phyloP scores from a whole-genome alignment of 1,139 yeast genomes.

The Blastobotrys arbuscula region DNA sequence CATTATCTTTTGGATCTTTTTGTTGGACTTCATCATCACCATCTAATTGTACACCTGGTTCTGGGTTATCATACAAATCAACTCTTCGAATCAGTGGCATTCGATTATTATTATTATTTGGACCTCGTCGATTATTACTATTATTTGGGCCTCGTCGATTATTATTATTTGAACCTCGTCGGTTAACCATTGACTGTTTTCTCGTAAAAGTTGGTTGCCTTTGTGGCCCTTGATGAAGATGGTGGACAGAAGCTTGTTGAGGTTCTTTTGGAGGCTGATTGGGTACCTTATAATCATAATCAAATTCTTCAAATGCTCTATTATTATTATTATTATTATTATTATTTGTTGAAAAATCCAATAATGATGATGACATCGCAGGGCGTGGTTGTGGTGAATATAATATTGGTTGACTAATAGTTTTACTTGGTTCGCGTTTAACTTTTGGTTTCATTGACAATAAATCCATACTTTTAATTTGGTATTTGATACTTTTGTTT shows the following conservation, averaged over 20 bases:
- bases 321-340: neutral
- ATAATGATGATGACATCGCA: constrained; percentile 3
- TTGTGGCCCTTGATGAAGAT: neutral
- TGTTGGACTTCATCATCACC: neutral
- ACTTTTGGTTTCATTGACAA: constrained; percentile 17
- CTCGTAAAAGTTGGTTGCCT: constrained; percentile 9
- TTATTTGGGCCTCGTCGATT: constrained; percentile 4
- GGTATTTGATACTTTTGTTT: constrained; percentile 14
- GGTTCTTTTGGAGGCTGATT: neutral
- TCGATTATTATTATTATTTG: neutral
- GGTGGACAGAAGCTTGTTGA: neutral
- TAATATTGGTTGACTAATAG: neutral
- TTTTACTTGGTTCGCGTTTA: constrained; percentile 1
- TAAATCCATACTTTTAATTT: constrained; percentile 16
- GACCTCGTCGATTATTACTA: neutral
- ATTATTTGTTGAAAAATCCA: neutral
- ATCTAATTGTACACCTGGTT: constrained; percentile 18
- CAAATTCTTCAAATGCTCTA: constrained; percentile 18
- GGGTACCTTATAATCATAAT: constrained; percentile 17
- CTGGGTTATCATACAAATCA: constrained; percentile 22
- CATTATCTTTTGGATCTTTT: neutral
- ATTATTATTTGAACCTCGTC: constrained; percentile 5
- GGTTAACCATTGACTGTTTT: constrained; percentile 12
- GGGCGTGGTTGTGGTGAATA: constrained; percentile 2
- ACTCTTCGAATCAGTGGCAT: constrained; percentile 22